Base-by-base conservation (phyloP, 768 basidiomycete genomes). In the Tylopilus felleus region DNA sequence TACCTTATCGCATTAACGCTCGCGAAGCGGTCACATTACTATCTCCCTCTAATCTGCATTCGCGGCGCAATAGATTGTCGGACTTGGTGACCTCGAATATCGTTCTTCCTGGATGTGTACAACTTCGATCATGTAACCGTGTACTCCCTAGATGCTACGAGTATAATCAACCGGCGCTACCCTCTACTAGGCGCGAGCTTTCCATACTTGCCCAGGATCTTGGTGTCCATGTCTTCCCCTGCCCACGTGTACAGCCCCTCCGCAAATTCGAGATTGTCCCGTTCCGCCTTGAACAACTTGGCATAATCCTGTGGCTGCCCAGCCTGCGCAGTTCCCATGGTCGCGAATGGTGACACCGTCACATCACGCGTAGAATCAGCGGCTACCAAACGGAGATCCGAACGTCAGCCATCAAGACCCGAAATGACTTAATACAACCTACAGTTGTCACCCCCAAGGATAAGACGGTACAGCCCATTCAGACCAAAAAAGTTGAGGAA, bases 401-500 rank as follows among this genome's bases (percentile, higher is more conserved):
- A 33, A 36, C 29, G 54, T 60, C 49, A 60, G 21, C 51, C n/a
- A 48, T 53, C 63, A 55, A 52, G 60, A 38, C 25, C 52, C 29
- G 40, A 51, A 43, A 51, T 19, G 27, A 40, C 41, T 3, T 44
- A 52, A 56, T 35, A 46, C 39, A 74, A 64, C 33, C 13, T 59
- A 95, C 96, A 81, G 64, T 95, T 93, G 51, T 95, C 93, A 38
- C 80, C 80, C 9, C 94, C 95, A 55, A 99, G 85, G 55, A 98
- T 82, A 56, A 98, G 85, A 46, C 88, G 90, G 76, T 98, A 99
- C 17, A 99, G 72, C 17, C 94, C 95, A 65, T 98, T 98, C 57
- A 99, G 74, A 50, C 96, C 96, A 71, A 99, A 98, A 74, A 98
- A 91, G 77, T 98, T 98, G 64, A 98, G 84, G 74, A 99, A 98